Evolutionary conservation across 2,329 filamentous ascomycete genomes (phyloP).

Genomic region (Apiospora hydei): DNA sequence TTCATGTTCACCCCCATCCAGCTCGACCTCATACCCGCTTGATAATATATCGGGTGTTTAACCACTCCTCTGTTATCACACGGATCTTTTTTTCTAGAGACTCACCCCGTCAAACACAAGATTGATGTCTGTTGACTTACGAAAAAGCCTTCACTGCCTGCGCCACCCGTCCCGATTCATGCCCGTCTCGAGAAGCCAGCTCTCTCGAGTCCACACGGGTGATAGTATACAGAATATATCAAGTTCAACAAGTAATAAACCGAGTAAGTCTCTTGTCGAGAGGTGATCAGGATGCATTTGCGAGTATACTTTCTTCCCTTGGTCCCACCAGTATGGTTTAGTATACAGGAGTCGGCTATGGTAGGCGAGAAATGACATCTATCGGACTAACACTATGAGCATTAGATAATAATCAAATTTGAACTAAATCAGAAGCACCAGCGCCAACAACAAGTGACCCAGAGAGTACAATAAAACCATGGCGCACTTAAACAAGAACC

Average conservation of each 20-base stretch:
- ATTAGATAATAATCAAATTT: conserved; percentile 25
- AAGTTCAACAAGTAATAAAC: conserved; percentile 55
- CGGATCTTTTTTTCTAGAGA: conserved; percentile 27
- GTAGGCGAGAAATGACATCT: not conserved
- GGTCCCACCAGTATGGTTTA: not conserved
- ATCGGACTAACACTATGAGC: not conserved
- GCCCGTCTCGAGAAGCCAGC: conserved; percentile 62
- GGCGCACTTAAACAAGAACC: conserved; percentile 47
- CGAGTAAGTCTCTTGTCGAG: conserved; percentile 35
- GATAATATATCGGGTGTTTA: conserved; percentile 28
- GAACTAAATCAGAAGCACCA: conserved; percentile 17
- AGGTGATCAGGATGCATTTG: not conserved
- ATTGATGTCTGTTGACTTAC: conserved; percentile 68
- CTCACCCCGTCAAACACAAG: conserved; percentile 38
- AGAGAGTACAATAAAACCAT: conserved; percentile 45
- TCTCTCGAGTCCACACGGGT: conserved; percentile 62
- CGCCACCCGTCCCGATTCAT: conserved; percentile 64
- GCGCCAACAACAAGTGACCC: conserved; percentile 20
- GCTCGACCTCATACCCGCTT: conserved; percentile 14
- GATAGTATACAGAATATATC: conserved; percentile 64
- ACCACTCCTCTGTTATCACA: conserved; percentile 27
- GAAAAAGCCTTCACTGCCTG: conserved; percentile 62
- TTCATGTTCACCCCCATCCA: conserved; percentile 1
- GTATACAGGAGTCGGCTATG: not conserved
- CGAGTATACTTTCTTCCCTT: not conserved